These are phyloP conservation scores for Candida freyschussii DNA, from an alignment of 1,139 yeast species.

Conservation along the genomic window DNA sequence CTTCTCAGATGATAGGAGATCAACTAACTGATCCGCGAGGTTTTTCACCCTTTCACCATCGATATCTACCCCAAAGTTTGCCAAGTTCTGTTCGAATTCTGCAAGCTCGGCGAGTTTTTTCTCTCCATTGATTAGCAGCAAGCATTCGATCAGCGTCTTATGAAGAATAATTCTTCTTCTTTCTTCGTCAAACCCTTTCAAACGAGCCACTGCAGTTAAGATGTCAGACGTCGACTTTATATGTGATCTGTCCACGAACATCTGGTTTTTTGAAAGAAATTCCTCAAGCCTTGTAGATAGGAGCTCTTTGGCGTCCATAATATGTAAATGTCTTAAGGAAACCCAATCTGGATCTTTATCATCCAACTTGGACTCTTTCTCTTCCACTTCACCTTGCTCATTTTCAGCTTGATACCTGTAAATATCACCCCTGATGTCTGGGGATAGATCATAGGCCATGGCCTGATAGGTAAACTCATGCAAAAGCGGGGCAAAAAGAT, in stretches of 20 bases:
- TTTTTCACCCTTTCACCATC: constrained; percentile 65
- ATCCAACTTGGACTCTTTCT: constrained; percentile 41
- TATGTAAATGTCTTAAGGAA: constrained; percentile 67
- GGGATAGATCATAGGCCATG: constrained; percentile 67
- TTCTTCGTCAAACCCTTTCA: constrained; percentile 64
- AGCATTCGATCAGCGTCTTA: constrained; percentile 54
- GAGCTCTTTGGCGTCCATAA: constrained; percentile 67
- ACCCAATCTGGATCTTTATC: constrained; percentile 78
- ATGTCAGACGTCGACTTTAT: constrained; percentile 59
- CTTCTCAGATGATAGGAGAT: constrained; percentile 48
- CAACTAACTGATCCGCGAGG: constrained; percentile 63
- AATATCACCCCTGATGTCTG: constrained; percentile 40
- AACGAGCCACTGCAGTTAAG: constrained; percentile 61
- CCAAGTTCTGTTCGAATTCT: constrained; percentile 69
- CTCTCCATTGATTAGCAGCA: constrained; percentile 47
- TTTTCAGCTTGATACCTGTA: constrained; percentile 60
- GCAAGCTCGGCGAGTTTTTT: constrained; percentile 59
- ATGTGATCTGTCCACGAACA: constrained; percentile 55
- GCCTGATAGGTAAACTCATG: constrained; percentile 96
- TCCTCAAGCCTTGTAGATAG: constrained; percentile 60
- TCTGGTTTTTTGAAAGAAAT: constrained; percentile 68
- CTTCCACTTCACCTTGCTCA: constrained; percentile 51
- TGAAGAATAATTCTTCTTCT: constrained; percentile 57
- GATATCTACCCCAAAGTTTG: constrained; percentile 67
- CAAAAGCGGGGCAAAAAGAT: constrained; percentile 74